Evolutionary conservation across 2,329 filamentous ascomycete genomes (phyloP), one percentile per base, ranked within the genome.

Genomic region (Microcyclosporella mali): DNA sequence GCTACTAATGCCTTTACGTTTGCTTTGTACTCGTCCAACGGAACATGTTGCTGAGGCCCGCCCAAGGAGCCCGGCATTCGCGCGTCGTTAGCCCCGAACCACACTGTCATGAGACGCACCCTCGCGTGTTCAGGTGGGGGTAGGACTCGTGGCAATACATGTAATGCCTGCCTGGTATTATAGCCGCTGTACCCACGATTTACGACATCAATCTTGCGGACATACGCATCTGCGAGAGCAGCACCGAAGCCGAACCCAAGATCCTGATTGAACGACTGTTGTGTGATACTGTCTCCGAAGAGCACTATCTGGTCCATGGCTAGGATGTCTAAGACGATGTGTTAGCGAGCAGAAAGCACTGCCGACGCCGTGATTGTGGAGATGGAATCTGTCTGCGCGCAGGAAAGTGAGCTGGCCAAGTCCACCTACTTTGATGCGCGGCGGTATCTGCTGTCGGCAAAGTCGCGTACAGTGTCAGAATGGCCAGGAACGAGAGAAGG

Each of bases 61-160:
- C 78, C 80, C 3, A 72, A 71, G 3, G 75, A 71, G 29, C 77
- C 69, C 3, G 79, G 75, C 3, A 94, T 64, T 41, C 81, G 81
- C 3, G 90, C 83, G 65, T 97, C 92, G 61, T 98, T 97, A 55
- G 92, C 87, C 14, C 92, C 92, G 47, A 95, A 81, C 63, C 85
- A 83, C 51, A 90, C 65, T 14, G 55, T 51, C 33, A 62, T 43
- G 56, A 85, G 83, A 45, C 79, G 77, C 44, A 89, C 74, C 58
- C 74, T 76, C 19, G 74, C 75, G 17, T 72, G 65, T 1, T 75
- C 70, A 1, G 80, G 78, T n/a, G 77, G 68, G 2, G 85, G 82
- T 52, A 95, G 79, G 52, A 92, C 77, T 32, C 79, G 68, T 0
- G 82, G 75, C 4, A 95, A 70, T 32, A 84, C 72, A 45, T 78